Evolutionary conservation across 1,139 yeast genomes (phyloP).

Genomic region (Lodderomyces margitis): DNA sequence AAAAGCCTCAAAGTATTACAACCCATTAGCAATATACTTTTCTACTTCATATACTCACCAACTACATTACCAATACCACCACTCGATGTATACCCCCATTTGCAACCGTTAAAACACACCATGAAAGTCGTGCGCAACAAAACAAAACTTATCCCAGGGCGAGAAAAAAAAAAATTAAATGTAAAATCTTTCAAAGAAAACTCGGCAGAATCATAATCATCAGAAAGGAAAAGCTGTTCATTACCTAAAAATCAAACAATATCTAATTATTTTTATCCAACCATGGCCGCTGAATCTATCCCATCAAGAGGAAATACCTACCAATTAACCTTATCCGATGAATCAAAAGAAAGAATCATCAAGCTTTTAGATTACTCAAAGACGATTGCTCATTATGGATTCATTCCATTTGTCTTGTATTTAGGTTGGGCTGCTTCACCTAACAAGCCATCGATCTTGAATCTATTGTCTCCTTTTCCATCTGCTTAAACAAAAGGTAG

Average conservation of each 20-base stretch:
- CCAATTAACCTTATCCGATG: constrained; percentile 58
- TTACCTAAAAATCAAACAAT: too few relatives aligned
- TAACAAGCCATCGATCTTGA: constrained; percentile 80
- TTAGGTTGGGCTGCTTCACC: constrained; percentile 88
- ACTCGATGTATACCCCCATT: too few relatives aligned
- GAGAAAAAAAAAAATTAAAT: background rate
- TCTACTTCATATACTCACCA: too few relatives aligned
- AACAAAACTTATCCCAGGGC: background rate
- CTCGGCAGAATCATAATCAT: background rate
- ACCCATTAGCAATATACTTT: too few relatives aligned
- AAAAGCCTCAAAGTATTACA: too few relatives aligned
- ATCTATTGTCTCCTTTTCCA: constrained; percentile 72
- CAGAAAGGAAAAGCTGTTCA: too few relatives aligned
- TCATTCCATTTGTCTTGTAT: constrained; percentile 92
- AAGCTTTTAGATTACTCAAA: constrained; percentile 81
- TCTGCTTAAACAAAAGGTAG: constrained; percentile 52
- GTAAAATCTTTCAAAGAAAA: background rate
- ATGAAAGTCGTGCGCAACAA: background rate
- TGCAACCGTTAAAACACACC: too few relatives aligned
- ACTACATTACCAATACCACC: too few relatives aligned
- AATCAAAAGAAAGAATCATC: constrained; percentile 83
- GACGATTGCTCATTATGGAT: constrained; percentile 90
- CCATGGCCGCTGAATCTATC: constrained; percentile 4
- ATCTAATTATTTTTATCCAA: too few relatives aligned
- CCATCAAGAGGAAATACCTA: constrained; percentile 9